A percentile compares a stretch with the other conserved stretches of the same genome.
Conservation (phyloP, 805 yeast genomes). For the Lachancea meyersii region DNA sequence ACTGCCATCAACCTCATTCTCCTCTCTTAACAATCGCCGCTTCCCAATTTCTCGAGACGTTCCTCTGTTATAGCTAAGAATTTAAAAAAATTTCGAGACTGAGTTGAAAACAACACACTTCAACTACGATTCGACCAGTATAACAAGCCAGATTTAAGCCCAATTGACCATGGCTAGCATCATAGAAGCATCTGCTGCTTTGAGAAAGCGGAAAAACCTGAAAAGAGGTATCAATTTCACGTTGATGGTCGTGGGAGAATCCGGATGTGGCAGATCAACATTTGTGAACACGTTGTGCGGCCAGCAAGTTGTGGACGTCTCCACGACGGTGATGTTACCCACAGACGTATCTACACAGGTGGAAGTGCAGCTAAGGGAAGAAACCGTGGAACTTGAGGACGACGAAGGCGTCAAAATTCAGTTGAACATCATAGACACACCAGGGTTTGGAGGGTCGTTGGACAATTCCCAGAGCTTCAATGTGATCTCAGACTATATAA, state of each 20-base stretch:
- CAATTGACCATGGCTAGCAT: slow-evolving; percentile 38
- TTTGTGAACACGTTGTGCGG: slow-evolving; percentile 87
- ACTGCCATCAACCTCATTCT: too few relatives aligned
- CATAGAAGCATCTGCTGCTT: slow-evolving; percentile 46
- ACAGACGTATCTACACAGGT: slow-evolving; percentile 47
- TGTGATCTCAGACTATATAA: slow-evolving; percentile 66
- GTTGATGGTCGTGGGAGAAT: slow-evolving; percentile 78
- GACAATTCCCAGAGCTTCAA: slow-evolving; percentile 64
- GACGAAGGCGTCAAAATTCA: slow-evolving; percentile 80
- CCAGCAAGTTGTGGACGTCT: slow-evolving; percentile 72
- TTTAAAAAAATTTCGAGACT: not conserved
- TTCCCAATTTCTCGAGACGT: too few relatives aligned
- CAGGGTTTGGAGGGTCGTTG: slow-evolving; percentile 73
- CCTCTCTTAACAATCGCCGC: too few relatives aligned
- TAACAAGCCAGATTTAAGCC: not conserved
- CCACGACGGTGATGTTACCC: slow-evolving; percentile 49
- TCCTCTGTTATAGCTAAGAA: slow-evolving; percentile 2
- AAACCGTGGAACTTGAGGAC: slow-evolving; percentile 78
- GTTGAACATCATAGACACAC: slow-evolving; percentile 71
- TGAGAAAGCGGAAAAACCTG: slow-evolving; percentile 70
- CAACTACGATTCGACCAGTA: not conserved
- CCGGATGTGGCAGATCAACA: slow-evolving; percentile 88
- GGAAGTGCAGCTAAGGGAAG: slow-evolving; percentile 63
- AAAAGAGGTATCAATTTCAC: slow-evolving; percentile 84
- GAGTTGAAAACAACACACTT: not conserved